A percentile compares a stretch with the other conserved stretches of the same genome.
These are phyloP conservation scores for Nemania serpens DNA, from an alignment of 2,329 filamentous ascomycete species.

Conservation along the genomic window DNA sequence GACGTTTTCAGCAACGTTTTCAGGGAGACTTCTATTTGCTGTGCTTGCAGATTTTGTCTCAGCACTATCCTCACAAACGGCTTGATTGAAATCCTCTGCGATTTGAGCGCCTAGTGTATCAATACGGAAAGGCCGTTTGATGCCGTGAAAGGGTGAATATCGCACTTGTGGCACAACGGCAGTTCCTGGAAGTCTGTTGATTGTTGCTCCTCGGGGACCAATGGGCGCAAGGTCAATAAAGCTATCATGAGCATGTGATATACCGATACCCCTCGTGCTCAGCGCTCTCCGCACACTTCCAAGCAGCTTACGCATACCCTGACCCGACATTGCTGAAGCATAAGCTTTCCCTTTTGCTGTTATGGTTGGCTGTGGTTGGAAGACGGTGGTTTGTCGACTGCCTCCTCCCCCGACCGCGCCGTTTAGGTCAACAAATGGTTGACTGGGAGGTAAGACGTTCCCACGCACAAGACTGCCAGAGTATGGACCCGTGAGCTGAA, in stretches of 20 bases:
- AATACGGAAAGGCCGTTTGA: slow-evolving; percentile 66
- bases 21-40: slow-evolving; percentile 35
- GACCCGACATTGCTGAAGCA: slow-evolving; percentile 65
- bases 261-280: slow-evolving; percentile 60
- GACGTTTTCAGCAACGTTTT: slow-evolving; percentile 42
- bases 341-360: slow-evolving; percentile 50
- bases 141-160: slow-evolving; percentile 47
- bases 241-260: slow-evolving; percentile 52
- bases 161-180: slow-evolving; percentile 63
- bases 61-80: slow-evolving; percentile 67
- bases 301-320: slow-evolving; percentile 83
- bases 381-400: slow-evolving; percentile 60
- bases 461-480: slow-evolving; percentile 87
- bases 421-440: slow-evolving; percentile 76
- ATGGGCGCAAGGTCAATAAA: slow-evolving; percentile 55
- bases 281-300: slow-evolving; percentile 84
- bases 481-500: slow-evolving; percentile 68
- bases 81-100: slow-evolving; percentile 77
- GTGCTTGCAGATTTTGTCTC: slow-evolving; percentile 41
- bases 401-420: slow-evolving; percentile 54
- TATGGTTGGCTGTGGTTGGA: slow-evolving; percentile 48
- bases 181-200: slow-evolving; percentile 63
- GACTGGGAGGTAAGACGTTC: slow-evolving; percentile 78
- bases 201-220: slow-evolving; percentile 57
- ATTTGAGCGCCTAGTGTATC: slow-evolving; percentile 82